Evolutionary conservation across 2,329 filamentous ascomycete species (phyloP), one percentile per base, ranked within the genome.

Genomic region (Trichoderma lentiforme): DNA sequence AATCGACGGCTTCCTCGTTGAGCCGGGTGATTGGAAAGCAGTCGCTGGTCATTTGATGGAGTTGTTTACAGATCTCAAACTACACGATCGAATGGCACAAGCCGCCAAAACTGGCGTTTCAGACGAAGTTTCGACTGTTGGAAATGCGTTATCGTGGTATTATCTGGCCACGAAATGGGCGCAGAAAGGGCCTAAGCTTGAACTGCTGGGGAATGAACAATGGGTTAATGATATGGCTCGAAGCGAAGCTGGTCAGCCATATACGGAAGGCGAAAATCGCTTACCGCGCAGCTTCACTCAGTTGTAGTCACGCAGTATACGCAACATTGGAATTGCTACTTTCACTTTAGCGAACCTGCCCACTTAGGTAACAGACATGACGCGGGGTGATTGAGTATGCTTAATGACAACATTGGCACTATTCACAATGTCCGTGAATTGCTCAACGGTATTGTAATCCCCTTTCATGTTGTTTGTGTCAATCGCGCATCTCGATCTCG

Each of bases 71-170:
- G 85, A 95, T 75, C 78, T 87, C 3, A 85, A 87, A 21, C 84
- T 93, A 24, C 92, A 93, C 79, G 80, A 86, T 65, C 84, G 84
- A 71, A 93, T 94, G 90, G 89, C 88, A 75, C 75, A 85, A 8
- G 91, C 87, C 74, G 93, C 92, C 0, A 83, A 82, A 47, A 84
- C 80, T 0, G 89, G 92, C 73, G 92, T 96, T 15, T 93, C 90
- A 73, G 93, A 96, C 77, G 93, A 96, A 79, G 92, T 95, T 1
- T 89, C 91, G 73, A 96, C 93, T 0, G 92, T 94, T 1, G 93
- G 93, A 0, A 95, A 95, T 79, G 90, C 91, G 1, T 83, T 95
- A 14, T 85, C 84, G 26, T 96, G 92, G 92, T 87, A 93, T 79
- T 95, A 93, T 79, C 84, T 96, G n/a, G 91, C 91, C 0, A 87